Evolutionary conservation across 345 rosid genomes (phyloP).

Genomic region (Aquilaria yunnanensis): DNA sequence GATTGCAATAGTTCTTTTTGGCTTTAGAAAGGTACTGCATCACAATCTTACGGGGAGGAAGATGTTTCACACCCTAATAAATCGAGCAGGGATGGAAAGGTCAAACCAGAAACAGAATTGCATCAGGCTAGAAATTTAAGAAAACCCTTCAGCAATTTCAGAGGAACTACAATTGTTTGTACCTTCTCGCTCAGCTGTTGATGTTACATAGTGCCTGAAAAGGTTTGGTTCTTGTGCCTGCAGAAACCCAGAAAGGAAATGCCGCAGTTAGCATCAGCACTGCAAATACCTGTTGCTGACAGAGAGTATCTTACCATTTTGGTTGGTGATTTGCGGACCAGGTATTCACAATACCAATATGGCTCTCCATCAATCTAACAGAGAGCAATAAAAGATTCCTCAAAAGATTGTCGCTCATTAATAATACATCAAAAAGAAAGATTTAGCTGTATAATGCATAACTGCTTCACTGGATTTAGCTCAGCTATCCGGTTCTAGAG

Average conservation of each 20-base stretch:
- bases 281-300: background rate
- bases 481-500: background rate
- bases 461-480: background rate
- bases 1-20: too few species aligned
- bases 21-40: too few species aligned
- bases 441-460: background rate
- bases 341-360: conserved; percentile 87
- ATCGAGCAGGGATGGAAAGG: too few species aligned
- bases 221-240: conserved; percentile 83
- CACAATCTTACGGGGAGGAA: too few species aligned
- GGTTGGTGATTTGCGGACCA: conserved; percentile 87
- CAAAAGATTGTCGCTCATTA: background rate
- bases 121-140: background rate
- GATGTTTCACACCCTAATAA: too few species aligned
- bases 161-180: conserved; percentile 11
- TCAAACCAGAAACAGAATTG: too few species aligned
- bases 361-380: conserved; percentile 77
- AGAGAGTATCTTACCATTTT: conserved; percentile 39
- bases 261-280: background rate
- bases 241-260: conserved; percentile 11
- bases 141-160: background rate
- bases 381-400: background rate
- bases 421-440: background rate
- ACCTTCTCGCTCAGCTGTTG: conserved; percentile 94
- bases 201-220: conserved; percentile 67